These are phyloP conservation scores for Atkinsonella texensis DNA, from an alignment of 2,329 filamentous ascomycete genomes.

Conservation along the genomic window DNA sequence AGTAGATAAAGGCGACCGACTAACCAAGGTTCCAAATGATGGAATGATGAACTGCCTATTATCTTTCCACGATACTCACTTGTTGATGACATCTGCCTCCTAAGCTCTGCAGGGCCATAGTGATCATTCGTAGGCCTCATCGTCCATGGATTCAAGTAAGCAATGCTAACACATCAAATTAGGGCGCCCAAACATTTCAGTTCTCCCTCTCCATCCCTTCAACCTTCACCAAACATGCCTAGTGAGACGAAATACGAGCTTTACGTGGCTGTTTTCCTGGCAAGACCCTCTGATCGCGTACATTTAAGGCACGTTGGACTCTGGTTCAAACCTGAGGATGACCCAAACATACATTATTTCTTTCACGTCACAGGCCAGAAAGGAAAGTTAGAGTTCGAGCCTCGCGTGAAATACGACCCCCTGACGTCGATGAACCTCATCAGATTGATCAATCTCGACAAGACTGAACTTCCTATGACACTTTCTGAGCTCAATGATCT, in stretches of 20 bases:
- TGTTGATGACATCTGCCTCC: no score
- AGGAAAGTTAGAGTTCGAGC: constrained; percentile 1
- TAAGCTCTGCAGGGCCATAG: no score
- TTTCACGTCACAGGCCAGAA: constrained; percentile 3
- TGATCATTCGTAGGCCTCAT: no score
- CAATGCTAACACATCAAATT: no score
- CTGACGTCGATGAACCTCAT: neutral
- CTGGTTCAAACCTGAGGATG: constrained; percentile 5
- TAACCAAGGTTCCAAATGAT: no score
- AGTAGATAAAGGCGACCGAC: no score
- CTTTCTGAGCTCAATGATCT: neutral
- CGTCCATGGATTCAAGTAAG: no score
- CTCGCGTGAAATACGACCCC: constrained; percentile 1
- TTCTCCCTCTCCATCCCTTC: no score
- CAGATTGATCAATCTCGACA: constrained; percentile 1
- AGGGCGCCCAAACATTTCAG: no score
- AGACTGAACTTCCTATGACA: neutral
- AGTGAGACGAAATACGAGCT: constrained; percentile 4
- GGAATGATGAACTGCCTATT: no score
- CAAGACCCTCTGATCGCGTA: constrained; percentile 1
- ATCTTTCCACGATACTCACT: no score
- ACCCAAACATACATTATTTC: neutral
- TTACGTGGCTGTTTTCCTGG: constrained; percentile 3
- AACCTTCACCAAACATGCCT: neutral
- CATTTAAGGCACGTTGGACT: constrained; percentile 7